Evolutionary conservation across 1,284 basidiomycete genomes (phyloP), one percentile per base, ranked within the genome.

Genomic region (Neolentinus lepideus): DNA sequence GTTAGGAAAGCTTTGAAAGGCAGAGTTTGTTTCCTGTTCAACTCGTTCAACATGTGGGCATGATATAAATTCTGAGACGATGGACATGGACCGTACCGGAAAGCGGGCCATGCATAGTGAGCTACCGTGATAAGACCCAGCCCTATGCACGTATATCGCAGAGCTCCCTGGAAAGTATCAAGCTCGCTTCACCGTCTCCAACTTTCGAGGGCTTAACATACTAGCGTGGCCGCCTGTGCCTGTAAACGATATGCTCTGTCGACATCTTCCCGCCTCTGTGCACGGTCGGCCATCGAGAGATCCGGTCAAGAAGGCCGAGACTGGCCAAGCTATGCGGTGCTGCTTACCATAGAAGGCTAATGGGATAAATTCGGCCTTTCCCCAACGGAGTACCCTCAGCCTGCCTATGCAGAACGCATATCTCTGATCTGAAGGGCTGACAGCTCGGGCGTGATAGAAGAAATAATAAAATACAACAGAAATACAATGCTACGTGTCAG

Each of bases 1-100:
- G 88, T 75, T 21, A 90, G 69, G 68, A 91, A 92, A 1, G 78
- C 83, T 69, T 94, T 94, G 74, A 92, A 83, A 1, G 86, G 82
- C 38, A 91, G 75, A 0, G 90, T 89, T 69, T 93, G 91, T 51
- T 84, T 80, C 60, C 90, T 91, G 60, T 53, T 45, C 4, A 25
- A 11, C 24, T 10, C 36, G 16, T 16, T 43, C 52, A 27, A 50
- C 9, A 51, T 46, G 29, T 31, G 6, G 16, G 27, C 3, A 25
- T 22, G 59, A 6, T 29, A 26, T 31, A 38, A 55, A 12, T n/a
- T n/a, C n/a, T n/a, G n/a, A n/a, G n/a, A n/a, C n/a, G n/a, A n/a
- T n/a, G 22, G 45, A 46, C 53, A 33, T 33, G 26, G 21, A 52
- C 46, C 71, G 63, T 64, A 90, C 88, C 85, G 76, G 69, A 94